phyloP scores from a whole-genome alignment of 805 yeast species.

The Lipomyces yamadae region DNA sequence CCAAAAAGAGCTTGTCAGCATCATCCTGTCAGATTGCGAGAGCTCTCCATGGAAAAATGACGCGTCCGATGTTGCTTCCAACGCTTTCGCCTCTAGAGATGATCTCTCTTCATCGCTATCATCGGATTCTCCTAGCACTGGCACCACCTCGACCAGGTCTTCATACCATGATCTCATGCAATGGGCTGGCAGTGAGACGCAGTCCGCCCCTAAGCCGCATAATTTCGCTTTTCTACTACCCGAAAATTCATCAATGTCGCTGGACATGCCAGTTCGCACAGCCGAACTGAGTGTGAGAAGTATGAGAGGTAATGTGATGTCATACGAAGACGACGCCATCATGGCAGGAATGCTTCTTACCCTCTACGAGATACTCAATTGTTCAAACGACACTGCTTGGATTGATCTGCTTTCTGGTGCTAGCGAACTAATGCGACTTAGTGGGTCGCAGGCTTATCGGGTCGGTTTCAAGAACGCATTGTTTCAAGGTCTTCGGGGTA shows the following conservation, averaged over 20 bases:
- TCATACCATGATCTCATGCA: not conserved
- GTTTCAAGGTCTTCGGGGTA: slow-evolving; percentile 24
- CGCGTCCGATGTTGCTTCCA: not conserved
- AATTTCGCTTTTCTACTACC: not conserved
- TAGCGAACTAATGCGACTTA: slow-evolving; percentile 19
- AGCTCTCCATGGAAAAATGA: not conserved
- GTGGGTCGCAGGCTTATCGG: slow-evolving; percentile 25
- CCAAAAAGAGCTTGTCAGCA: slow-evolving; percentile 18
- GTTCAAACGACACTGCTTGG: slow-evolving; percentile 16
- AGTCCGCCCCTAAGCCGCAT: not conserved
- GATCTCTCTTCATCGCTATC: not conserved
- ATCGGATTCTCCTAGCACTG: not conserved
- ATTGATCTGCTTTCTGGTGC: slow-evolving; percentile 21
- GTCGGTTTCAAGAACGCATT: slow-evolving; percentile 12
- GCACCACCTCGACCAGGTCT: not conserved
- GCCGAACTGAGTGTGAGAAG: not conserved
- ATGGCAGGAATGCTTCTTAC: slow-evolving; percentile 23
- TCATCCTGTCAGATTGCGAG: not conserved
- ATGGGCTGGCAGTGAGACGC: slow-evolving; percentile 1
- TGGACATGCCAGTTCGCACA: not conserved
- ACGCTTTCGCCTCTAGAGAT: not conserved
- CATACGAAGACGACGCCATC: slow-evolving; percentile 23
- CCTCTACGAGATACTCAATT: slow-evolving; percentile 18
- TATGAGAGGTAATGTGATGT: slow-evolving; percentile 25
- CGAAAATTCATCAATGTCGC: not conserved